Base-by-base conservation (phyloP, 2,329 filamentous ascomycete species). In the Apiospora malaysiana region DNA sequence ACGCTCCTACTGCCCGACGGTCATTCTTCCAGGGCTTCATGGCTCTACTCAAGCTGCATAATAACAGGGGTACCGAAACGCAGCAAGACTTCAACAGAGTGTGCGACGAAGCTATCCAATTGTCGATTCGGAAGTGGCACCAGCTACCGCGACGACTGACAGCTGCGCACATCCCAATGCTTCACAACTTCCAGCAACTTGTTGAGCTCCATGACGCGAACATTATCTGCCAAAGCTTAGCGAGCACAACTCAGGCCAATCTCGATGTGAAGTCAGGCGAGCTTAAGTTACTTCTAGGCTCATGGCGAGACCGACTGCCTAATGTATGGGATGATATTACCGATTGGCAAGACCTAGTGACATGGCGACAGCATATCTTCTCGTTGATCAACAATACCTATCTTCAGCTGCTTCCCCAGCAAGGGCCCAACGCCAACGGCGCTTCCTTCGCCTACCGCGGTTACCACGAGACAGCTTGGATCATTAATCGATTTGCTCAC, bases 251-350 rank as follows among this genome's bases (percentile, higher is more conserved):
- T 71, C 90, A 92, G 74, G 84, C 85, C 16, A 99, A 99, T 78
- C 85, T 99, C 67, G 97, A 99, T 77, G 90, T 91, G 74, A 99
- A 99, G 82, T 98, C 95, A 25, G 93, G 95, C 71, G 97, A 99
- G 83, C 88, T 99, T 2, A 99, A 99, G 83, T 84, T 99, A 69
- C 89, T 98, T 4, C 88, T 99, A 6, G 94, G 94, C 70, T 96
- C 95, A 9, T 99, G 96, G 96, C 91, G 96, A 71, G 96, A 99
- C 79, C 90, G 96, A 67, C 85, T 99, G 69, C 96, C 96, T 1
- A 99, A 99, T 78, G 93, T 97, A 4, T 99, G 96, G 96, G 96
- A 99, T 80, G 96, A 99, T 80, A 99, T 99, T 81, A 97, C 97
- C 74, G 94, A 96, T 49, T 99, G 96, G 96, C 96, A 99, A 81